Base-by-base conservation (phyloP, 179 eudicot genomes). In the Nepenthes alata region DNA sequence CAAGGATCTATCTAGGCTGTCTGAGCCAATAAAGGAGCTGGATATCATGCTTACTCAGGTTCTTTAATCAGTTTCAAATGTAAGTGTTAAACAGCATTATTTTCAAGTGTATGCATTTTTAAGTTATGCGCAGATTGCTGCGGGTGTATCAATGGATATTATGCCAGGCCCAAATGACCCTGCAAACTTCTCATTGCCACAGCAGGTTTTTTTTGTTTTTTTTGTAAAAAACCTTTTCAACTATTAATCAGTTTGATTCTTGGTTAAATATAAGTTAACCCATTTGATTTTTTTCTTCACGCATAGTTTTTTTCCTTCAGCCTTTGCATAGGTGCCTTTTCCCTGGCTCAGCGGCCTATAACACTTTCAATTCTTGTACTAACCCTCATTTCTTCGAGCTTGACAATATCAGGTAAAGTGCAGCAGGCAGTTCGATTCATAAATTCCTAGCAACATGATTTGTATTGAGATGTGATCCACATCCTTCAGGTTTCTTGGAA, bases 21-120 rank as follows among this genome's bases (percentile, higher is more conserved):
- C 80, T 49, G 95, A 86, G 69, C 95, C 96, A 57, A 81, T 86
- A 64, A 85, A 83, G 67, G 98, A 86, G 80, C 80, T 93, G 58
- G 98, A 93, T 80, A 85, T 93, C 75, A 66, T 85, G 67, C 80
- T 93, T 61, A 85, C 81, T 59, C 98, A 93, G 96, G 98, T 93
- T 76, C 68, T 63, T 63, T 16, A 47, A 37, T 60, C 41, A 48
- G 35, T 58, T 47, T 41, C 13, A 53, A 16, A 15, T 38, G 14
- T 11, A 4, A 37, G 14, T 3, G 25, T 37, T 10, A 14, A 37
- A 44, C 6, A 1, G 11, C 11, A 44, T 1, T 6, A 38, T 2
- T 41, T 41, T 3, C 37, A 7, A 10, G 34, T 12, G 3, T 37
- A 6, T 9, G 35, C 35, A 53, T 45, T 36, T 15, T 53, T 8